Evolutionary conservation across 257 asterid genomes (phyloP).

Genomic region (Henckelia pumila): DNA sequence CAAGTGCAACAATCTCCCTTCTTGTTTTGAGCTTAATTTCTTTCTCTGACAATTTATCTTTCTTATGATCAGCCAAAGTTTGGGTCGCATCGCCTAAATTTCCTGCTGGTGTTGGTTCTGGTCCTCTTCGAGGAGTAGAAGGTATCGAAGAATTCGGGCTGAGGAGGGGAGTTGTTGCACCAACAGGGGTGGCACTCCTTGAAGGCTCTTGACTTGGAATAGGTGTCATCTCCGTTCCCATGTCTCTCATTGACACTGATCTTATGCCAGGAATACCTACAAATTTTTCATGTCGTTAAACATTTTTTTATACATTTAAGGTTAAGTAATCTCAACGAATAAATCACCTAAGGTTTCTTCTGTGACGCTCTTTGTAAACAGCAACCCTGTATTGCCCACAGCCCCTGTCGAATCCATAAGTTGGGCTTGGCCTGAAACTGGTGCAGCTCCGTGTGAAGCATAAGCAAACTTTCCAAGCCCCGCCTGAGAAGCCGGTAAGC

Average conservation of each 20-base stretch:
- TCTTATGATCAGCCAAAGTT: conserved; percentile 36
- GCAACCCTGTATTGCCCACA: too few relatives aligned
- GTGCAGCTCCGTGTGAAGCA: conserved; percentile 37
- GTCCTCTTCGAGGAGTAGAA: conserved; percentile 89
- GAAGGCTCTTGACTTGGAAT: conserved; percentile 98
- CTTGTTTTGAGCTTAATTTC: conserved; percentile 77
- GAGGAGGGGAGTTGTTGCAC: conserved; percentile 78
- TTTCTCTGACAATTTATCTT: conserved; percentile 65
- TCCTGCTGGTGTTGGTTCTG: conserved; percentile 65
- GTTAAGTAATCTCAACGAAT: not conserved
- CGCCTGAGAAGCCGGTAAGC: conserved; percentile 52
- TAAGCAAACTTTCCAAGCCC: conserved; percentile 45
- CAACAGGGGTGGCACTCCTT: conserved; percentile 77
- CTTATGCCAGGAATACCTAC: conserved; percentile 68
- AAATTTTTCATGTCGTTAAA: conserved; percentile 1
- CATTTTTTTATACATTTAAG: not conserved
- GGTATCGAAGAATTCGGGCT: conserved; percentile 91
- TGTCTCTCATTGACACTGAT: conserved; percentile 97
- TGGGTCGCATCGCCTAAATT: conserved; percentile 30
- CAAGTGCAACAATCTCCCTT: conserved; percentile 88
- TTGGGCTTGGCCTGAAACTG: conserved; percentile 44
- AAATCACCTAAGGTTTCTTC: conserved; percentile 66
- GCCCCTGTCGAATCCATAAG: conserved; percentile 59
- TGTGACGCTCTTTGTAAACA: too few relatives aligned
- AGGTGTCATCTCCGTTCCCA: conserved; percentile 99